Evolutionary conservation across 495 filamentous ascomycete genomes (phyloP).

Genomic region (Penicillium paradoxum): DNA sequence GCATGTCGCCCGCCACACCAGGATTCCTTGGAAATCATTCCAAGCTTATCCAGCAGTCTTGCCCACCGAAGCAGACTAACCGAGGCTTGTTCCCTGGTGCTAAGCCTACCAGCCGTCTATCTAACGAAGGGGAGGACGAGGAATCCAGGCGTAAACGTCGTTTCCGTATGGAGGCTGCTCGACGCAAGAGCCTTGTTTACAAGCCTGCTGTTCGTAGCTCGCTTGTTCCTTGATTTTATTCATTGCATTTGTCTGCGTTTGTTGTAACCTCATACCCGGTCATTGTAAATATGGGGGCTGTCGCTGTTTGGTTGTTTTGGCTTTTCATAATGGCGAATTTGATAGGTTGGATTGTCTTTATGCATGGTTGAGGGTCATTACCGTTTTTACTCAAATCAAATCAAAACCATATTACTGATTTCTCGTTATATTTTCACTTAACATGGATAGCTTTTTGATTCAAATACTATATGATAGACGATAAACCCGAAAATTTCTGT

Average conservation of each 20-base stretch:
- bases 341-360: neutral
- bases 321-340: neutral
- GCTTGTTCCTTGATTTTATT: constrained; percentile 31
- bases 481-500: neutral
- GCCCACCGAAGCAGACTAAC: constrained; percentile 61
- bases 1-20: constrained; percentile 51
- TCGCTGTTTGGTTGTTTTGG: constrained; percentile 2
- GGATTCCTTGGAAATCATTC: constrained; percentile 50
- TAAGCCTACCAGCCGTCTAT: constrained; percentile 10
- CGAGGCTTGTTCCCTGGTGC: constrained; percentile 38
- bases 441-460: too few relatives aligned
- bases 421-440: neutral
- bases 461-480: neutral
- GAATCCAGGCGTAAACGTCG: constrained; percentile 47
- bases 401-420: neutral
- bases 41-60: constrained; percentile 62
- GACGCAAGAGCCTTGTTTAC: constrained; percentile 78
- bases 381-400: neutral
- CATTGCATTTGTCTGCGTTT: neutral
- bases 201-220: constrained; percentile 76
- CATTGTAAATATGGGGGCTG: constrained; percentile 22
- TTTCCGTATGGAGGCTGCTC: constrained; percentile 64
- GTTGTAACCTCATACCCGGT: constrained; percentile 7
- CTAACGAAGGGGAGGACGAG: constrained; percentile 24
- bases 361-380: neutral